A percentile compares a stretch with the other conserved stretches of the same genome.
These are phyloP conservation scores for Hawksworthiomyces lignivorus DNA, from an alignment of 2,329 filamentous ascomycete genomes.

Conservation along the genomic window DNA sequence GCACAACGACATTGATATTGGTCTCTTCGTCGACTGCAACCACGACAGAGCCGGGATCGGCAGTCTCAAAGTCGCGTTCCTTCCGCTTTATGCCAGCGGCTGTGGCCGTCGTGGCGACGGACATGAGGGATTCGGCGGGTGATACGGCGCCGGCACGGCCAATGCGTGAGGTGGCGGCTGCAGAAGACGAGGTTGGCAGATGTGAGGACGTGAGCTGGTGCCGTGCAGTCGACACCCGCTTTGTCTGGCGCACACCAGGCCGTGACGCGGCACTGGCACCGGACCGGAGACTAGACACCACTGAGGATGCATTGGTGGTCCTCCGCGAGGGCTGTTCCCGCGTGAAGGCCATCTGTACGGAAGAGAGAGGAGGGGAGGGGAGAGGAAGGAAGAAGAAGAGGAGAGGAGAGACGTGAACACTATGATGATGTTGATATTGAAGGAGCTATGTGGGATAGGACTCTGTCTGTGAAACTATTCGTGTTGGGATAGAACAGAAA, in stretches of 20 bases:
- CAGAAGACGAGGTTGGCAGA: background rate
- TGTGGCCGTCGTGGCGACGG: constrained; percentile 46
- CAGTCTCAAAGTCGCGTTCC: constrained; percentile 68
- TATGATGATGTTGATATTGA: too few relatives aligned
- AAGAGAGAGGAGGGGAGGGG: background rate
- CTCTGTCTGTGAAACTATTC: too few relatives aligned
- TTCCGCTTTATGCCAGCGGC: constrained; percentile 66
- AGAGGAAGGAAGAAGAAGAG: background rate
- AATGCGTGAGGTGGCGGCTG: constrained; percentile 15
- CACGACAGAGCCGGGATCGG: constrained; percentile 5
- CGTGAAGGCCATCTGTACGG: constrained; percentile 8
- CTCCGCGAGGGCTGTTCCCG: constrained; percentile 22
- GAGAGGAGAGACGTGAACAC: too few relatives aligned
- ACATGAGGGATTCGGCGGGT: constrained; percentile 62
- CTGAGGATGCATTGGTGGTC: constrained; percentile 18
- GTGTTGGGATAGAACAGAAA: too few relatives aligned
- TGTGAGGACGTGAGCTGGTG: constrained; percentile 13
- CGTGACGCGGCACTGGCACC: constrained; percentile 18
- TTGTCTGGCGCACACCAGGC: constrained; percentile 20
- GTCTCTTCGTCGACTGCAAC: constrained; percentile 61
- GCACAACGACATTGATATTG: constrained; percentile 95
- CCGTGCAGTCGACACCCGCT: constrained; percentile 17
- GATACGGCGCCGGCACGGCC: constrained; percentile 48
- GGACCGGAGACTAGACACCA: constrained; percentile 11
- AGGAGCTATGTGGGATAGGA: too few relatives aligned